Conservation (phyloP, 768 basidiomycete genomes). For the Kwoniella mangroviensis region DNA sequence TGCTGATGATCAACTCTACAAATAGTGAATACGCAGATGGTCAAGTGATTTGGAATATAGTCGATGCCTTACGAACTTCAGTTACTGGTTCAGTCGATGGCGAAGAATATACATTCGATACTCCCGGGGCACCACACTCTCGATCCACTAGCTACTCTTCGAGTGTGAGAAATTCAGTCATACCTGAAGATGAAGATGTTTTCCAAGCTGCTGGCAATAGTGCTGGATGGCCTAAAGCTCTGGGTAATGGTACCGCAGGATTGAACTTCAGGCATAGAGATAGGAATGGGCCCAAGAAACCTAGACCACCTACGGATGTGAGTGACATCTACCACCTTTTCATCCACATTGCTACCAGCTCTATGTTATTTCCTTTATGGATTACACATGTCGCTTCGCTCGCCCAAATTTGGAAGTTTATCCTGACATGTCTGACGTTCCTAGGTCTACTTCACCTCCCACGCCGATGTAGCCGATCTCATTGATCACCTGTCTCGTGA, state of each 20-base stretch:
- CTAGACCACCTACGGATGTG: conserved; percentile 47
- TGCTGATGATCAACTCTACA: conserved; percentile 20
- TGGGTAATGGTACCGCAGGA: conserved; percentile 16
- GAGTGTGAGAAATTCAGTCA: conserved; percentile 8
- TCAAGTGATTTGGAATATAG: conserved; percentile 48
- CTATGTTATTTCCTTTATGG: too few relatives aligned
- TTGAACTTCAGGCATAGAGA: conserved; percentile 48
- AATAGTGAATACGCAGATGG: conserved; percentile 52
- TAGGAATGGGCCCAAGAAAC: conserved; percentile 13
- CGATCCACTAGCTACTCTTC: conserved; percentile 30
- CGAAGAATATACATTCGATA: conserved; percentile 24
- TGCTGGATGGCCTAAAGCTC: conserved; percentile 24
- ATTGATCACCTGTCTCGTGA: conserved; percentile 47
- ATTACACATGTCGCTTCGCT: too few relatives aligned
- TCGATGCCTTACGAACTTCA: conserved; percentile 39
- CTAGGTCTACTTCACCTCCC: conserved; percentile 47
- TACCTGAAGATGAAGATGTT: conserved; percentile 10
- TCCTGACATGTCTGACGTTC: background rate
- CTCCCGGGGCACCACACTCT: conserved; percentile 25
- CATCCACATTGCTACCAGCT: too few relatives aligned
- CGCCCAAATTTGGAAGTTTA: too few relatives aligned
- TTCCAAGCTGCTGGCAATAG: conserved; percentile 4
- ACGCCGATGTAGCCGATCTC: conserved; percentile 48
- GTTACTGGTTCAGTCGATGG: conserved; percentile 19
- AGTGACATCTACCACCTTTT: conserved; percentile 19